Evolutionary conservation across 192 early-diverging fungal genomes (phyloP), one percentile per base, ranked within the genome.

Genomic region (Chytriomyces sp.): DNA sequence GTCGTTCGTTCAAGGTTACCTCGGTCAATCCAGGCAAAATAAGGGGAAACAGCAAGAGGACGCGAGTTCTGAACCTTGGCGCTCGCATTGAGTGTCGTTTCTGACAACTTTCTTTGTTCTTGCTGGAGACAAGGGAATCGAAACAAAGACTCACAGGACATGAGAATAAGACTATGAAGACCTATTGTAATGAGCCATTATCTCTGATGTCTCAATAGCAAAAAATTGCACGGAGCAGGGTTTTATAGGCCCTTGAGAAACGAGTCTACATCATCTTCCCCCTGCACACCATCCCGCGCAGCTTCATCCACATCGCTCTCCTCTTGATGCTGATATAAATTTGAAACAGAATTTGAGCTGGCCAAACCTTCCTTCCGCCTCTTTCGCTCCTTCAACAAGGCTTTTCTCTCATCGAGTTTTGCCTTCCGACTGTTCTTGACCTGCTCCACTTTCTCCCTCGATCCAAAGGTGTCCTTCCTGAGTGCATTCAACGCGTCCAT

Each of bases 401-500:
- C 34, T 44, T 64, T 72, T 8, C 80, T 39, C 25, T 81, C 80
- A 0, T 82, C 81, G 28, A 82, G 30, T 63, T 60, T 80, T 36
- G 75, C 70, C 54, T 71, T 77, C 28, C 76, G 34, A 5, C 28
- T 28, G 19, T 79, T 68, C 52, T 72, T 73, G 8, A 52, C 39
- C 26, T 36, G 30, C 30, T 30, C 62, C 2, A 69, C 62, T 39
- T 33, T 68, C n/a, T 56, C 49, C 30, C 73, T 71, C 0, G 33
- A 14, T 6, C 65, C 67, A 25, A 77, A 6, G 14, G 81, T 82
- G 64, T 87, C 82, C 32, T 77, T 58, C 17, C 90, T 77, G 36
- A 91, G 58, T 34, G 78, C 54, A 17, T 89, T 79, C 52, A 92
- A 61, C 32, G 84, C 89, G 2, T 67, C 77, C 81, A 90, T 85